Base-by-base conservation (phyloP, 371 early-diverging fungal genomes). In the Actinomortierella ambigua region DNA sequence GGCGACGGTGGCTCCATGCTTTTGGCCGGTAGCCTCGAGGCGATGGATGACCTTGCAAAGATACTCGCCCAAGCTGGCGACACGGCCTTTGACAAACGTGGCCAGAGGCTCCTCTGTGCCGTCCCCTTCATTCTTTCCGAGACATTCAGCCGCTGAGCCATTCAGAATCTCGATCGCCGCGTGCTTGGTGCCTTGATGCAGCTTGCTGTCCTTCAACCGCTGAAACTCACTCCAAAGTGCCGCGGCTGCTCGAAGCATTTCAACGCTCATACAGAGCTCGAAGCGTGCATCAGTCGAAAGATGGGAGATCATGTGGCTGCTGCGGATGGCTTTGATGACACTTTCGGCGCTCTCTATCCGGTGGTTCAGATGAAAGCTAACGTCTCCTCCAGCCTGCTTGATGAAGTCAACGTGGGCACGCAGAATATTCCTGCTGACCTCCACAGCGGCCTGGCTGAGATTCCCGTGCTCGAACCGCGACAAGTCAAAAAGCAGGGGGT, bases 401-500 rank as follows among this genome's bases (percentile, higher is more conserved):
- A 34, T 34, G 11, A 6, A 34, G 4, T 34, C 34, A 34, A 34
- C 34, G 26, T 62, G 62, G 3, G 73, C 65, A 46, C 66, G 65
- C 46, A 71, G 26, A 44, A 71, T 66, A 20, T 66, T 63, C 27
- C 39, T 49, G 46, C 63, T 71, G 26, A 71, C 66, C 24, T 71
- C 63, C 42, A 71, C 27, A 29, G 73, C 57, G 0, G 73, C 73
- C 18, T 43, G 42, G 50, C 66, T 71, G 29, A 71, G 51, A 26
- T 71, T 66, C 1, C 73, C 73, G 11, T 59, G 57, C 23, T 63
- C 66, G 43, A 66, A 71, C 42, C 58, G 60, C 0, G 73, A 34
- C 5, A 71, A 62, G 50, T 71, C 73, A 39, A 71, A 71, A 4
- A 66, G 66, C 1, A 71, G 58, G 6, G 73, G 73, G 34, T 71